A percentile compares a stretch with the other conserved stretches of the same genome.
These are phyloP conservation scores for Camellia granthamiana DNA, from an alignment of 148 eudicot species.

Conservation along the genomic window DNA sequence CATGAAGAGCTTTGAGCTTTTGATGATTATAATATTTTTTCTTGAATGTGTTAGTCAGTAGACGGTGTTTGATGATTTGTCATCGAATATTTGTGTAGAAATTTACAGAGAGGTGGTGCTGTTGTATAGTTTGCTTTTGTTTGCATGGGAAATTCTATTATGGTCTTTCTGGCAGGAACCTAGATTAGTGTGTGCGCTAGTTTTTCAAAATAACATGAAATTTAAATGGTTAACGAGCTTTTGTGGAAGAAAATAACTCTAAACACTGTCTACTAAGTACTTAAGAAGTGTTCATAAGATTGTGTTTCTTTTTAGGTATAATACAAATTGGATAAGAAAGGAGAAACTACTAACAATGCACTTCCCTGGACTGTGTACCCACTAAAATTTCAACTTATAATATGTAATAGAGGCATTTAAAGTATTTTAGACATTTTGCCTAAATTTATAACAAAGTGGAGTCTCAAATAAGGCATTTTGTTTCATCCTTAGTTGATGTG, in stretches of 20 bases:
- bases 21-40: conserved; percentile 4
- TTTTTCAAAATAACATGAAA: too few relatives aligned
- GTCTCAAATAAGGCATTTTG: too few relatives aligned
- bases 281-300: too few relatives aligned
- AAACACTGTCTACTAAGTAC: too few relatives aligned
- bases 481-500: too few relatives aligned
- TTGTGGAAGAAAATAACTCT: too few relatives aligned
- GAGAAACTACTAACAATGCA: not conserved
- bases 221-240: too few relatives aligned
- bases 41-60: conserved; percentile 1
- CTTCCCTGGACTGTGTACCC: not conserved
- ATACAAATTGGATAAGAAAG: too few relatives aligned
- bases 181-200: not conserved
- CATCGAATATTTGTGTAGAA: conserved; percentile 1
- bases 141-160: not conserved
- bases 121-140: not conserved
- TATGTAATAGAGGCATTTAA: too few relatives aligned
- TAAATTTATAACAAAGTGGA: too few relatives aligned
- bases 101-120: not conserved
- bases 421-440: too few relatives aligned
- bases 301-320: not conserved
- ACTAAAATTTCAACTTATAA: too few relatives aligned
- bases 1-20: conserved; percentile 25
- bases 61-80: not conserved
- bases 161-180: not conserved